Evolutionary conservation across 148 eudicot genomes (phyloP).

Genomic region (Rhododendron vialii): DNA sequence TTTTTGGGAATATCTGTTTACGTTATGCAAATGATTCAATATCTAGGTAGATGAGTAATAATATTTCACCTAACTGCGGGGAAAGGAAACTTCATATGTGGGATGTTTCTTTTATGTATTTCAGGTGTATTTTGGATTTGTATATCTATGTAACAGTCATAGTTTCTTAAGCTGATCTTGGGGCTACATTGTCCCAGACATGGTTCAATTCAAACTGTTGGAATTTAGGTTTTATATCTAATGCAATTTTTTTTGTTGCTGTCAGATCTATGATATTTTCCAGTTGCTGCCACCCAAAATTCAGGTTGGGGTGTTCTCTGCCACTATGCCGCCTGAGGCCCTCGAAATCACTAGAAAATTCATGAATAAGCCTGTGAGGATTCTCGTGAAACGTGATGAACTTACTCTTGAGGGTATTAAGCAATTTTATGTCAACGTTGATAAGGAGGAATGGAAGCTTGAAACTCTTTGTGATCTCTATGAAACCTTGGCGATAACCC

Average conservation of each 20-base stretch:
- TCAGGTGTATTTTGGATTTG: neutral
- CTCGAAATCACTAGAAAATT: constrained; percentile 74
- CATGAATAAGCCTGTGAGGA: constrained; percentile 76
- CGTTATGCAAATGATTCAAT: neutral
- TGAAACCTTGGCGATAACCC: constrained; percentile 73
- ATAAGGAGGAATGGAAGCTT: constrained; percentile 77
- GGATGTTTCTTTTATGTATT: neutral
- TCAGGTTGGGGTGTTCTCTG: constrained; percentile 77
- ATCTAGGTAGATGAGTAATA: neutral
- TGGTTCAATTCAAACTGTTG: neutral
- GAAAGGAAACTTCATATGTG: neutral
- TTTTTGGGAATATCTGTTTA: neutral
- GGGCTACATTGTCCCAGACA: neutral
- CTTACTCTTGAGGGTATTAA: constrained; percentile 83
- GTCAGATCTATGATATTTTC: constrained; percentile 68
- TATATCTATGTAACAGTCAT: neutral
- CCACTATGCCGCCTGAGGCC: constrained; percentile 84
- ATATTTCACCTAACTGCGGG: neutral
- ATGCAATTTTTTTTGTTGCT: neutral
- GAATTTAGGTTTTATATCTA: neutral
- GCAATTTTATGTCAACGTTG: constrained; percentile 73
- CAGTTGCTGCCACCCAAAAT: constrained; percentile 66
- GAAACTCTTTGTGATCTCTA: constrained; percentile 76
- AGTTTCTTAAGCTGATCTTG: neutral
- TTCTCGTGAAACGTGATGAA: constrained; percentile 79